Base-by-base conservation (phyloP, 164 flowering plant genomes). In the Chimonanthus praecox region DNA sequence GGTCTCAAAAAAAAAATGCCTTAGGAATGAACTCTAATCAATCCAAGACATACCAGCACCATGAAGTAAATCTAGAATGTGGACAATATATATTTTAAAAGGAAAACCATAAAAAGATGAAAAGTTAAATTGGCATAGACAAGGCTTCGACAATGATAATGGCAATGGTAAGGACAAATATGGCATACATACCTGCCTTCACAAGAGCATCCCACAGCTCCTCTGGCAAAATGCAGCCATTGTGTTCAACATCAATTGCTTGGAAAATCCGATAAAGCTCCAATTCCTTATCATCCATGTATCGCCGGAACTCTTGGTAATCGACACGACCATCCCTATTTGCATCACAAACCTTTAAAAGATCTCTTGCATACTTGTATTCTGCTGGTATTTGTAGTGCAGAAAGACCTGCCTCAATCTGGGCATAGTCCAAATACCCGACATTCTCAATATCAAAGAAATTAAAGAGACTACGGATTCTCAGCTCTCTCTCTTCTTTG, bases 161-260 rank as follows among this genome's bases (percentile, higher is more conserved):
- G 60, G 4, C 67, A 64, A 64, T 64, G 6, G 9, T 8, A 7
- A n/a, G 44, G 67, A n/a, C 67, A 33, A 67, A 69, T 7, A 69
- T 9, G 6, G n/a, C 60, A 69, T 47, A 48, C 50, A 75, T 91
- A 94, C 99, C 99, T 82, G 97, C 92, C 74, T 83, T 86, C 67
- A 92, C 86, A 61, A 94, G 97, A 0, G 97, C 97, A 80, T 92
- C 98, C 91, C 85, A 94, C 1, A 94, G 89, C 85, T 92, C 98
- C 77, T 94, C 98, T 0, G 98, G 98, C 73, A 88, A 85, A 85
- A 94, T 94, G 82, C 92, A 91, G 4, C 99, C 97, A 76, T 87
- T 94, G 77, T 94, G 98, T 68, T 91, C 92, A 21, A 94, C 97
- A 85, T 94, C 98, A 75, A 92, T 94, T 9, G 91, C 91, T 77